Evolutionary conservation across 2,329 filamentous ascomycete genomes (phyloP), one percentile per base, ranked within the genome.

Genomic region (Aspergillus niger): DNA sequence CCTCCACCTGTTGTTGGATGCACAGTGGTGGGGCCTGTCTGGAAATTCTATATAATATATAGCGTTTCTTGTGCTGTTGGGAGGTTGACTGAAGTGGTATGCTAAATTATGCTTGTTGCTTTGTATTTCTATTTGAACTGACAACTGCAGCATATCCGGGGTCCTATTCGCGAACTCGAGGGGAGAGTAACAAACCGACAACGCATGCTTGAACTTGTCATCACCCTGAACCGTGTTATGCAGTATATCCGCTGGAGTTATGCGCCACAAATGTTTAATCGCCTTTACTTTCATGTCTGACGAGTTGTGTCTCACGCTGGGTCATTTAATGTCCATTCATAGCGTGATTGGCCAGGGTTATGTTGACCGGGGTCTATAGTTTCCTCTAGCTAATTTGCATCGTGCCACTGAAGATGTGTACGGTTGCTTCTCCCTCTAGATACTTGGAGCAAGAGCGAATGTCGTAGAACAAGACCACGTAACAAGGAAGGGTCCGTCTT

Each of bases 1-100:
- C 51, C 51, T 26, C 60, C 60, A 24, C 56, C 47, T 13, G 10
- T 59, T 13, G 44, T 62, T n/a, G 60, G 60, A 13, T 62, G 60
- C 24, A 59, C 51, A 11, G 36, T 41, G 5, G 41, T 62, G 8
- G 57, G 60, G 8, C 28, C 53, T 2, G 11, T 44, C 10, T 62
- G 52, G 56, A 47, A 55, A 3, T 58, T 59, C 17, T 59, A 59
- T 36, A 62, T 62, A 26, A 48, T 52, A 5, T 56, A 48, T 32
- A 20, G 30, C 38, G 8, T 24, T 59, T 3, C 44, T 26, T 38
- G 32, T 41, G 3, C 28, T 20, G 17, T 22, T 11, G 24, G 24
- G 28, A 0, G 2, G 24, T 44, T 43, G 5, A 11, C 5, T 11
- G 38, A 55, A 15, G 52, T 55, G 22, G 52, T 55, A 44, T 17